Percentiles rank a stretch among this genome's conserved stretches.
phyloP scores from a whole-genome alignment of 306 rosid genomes.

The Prunus davidiana region DNA sequence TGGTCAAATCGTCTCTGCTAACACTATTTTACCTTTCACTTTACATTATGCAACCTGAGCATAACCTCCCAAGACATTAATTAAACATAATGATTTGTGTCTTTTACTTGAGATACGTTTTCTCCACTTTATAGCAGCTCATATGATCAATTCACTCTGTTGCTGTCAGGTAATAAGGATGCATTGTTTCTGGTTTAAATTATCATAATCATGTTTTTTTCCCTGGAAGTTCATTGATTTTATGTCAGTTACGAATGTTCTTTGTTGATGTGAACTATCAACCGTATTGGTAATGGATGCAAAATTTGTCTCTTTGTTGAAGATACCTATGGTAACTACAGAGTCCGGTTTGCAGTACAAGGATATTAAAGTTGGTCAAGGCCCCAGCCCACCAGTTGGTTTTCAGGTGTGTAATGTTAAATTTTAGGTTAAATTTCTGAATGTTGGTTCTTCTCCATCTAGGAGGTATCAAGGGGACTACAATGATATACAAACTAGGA shows the following conservation, averaged over 20 bases:
- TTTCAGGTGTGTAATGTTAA: slow-evolving; percentile 61
- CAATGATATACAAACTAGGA: too few relatives aligned
- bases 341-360: slow-evolving; percentile 90
- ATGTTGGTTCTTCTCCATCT: too few relatives aligned
- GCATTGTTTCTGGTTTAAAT: background rate
- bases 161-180: background rate
- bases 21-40: too few relatives aligned
- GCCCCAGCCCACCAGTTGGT: slow-evolving; percentile 92
- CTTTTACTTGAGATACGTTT: background rate
- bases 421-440: too few relatives aligned
- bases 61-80: too few relatives aligned
- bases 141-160: background rate
- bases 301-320: slow-evolving; percentile 28
- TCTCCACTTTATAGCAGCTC: background rate
- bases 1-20: too few relatives aligned
- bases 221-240: background rate
- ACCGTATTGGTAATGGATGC: background rate
- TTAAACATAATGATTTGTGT: too few relatives aligned
- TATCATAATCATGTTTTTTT: background rate
- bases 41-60: too few relatives aligned
- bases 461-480: too few relatives aligned
- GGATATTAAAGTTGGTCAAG: slow-evolving; percentile 83
- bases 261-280: background rate
- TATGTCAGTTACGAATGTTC: background rate
- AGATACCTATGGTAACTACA: slow-evolving; percentile 84